Evolutionary conservation across 2,329 filamentous ascomycete species (phyloP), one percentile per base, ranked within the genome.

Genomic region (Fusarium torreyae): DNA sequence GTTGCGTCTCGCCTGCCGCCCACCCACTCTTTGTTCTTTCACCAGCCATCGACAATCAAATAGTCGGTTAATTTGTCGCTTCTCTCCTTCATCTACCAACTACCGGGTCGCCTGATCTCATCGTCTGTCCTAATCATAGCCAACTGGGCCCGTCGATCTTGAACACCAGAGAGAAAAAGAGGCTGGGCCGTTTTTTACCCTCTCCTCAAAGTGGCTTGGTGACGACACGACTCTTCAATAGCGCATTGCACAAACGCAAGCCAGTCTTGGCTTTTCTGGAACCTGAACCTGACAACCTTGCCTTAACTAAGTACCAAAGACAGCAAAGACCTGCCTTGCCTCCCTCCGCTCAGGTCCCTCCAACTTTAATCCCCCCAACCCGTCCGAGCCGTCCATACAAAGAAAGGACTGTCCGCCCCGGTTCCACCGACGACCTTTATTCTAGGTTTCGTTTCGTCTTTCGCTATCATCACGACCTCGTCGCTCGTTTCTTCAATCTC

Each of bases 221-320:
- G 68, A 70, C 68, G 68, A 70, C 68, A 70, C 68, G 55, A 70
- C 68, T 70, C 39, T 49, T 49, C 63, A 57, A 66, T 70, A 70
- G 68, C 63, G 68, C 68, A 70, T 66, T 44, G 40, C 51, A 60
- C 40, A 39, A 64, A 52, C 64, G 59, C 58, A 70, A 55, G 68
- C 68, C 67, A 60, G 59, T 55, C 68, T 70, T 70, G 68, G 59
- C 68, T 56, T 57, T 63, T 54, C 40, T 38, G n/a, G 20, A 34
- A 28, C 45, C 40, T 54, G 53, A 49, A 7, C 14, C 13, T 17
- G 10, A 17, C 17, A 6, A 36, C 34, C 22, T 26, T 51, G 31
- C 48, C 38, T 17, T 40, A 40, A 20, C 50, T 34, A 15, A 42
- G 39, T 40, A 40, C 26, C 50, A 26, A 15, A 42, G 39, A 42